Evolutionary conservation across 345 rosid species (phyloP), one percentile per base, ranked within the genome.

Genomic region (Citrus medica): DNA sequence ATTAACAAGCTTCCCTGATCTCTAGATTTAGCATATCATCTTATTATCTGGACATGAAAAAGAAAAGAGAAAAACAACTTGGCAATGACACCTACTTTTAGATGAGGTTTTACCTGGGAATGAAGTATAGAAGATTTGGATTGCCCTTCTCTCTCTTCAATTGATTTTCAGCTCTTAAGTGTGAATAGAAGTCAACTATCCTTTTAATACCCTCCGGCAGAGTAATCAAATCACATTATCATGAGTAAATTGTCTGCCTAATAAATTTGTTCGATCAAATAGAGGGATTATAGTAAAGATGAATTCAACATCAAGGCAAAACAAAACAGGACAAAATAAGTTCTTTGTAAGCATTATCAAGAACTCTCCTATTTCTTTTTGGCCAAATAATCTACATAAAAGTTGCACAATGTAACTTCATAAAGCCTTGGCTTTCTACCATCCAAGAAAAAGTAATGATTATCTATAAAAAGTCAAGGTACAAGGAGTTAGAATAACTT

Each of bases 181-280:
- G 89, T 65, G 98, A 80, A 73, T 83, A 92, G 35, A 97, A 93
- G 37, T 91, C 92, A 77, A 92, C 67, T 28, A 97, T 93, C 86
- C 86, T 90, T 76, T 83, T 38, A 38, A 38, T 38, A 38, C 10
- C 42, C 42, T 82, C 63, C 98, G 91, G 91, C 79, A 84, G 33
- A 74, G 62, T 72, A 79, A 73, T 77, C 58, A 76, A 48, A 74
- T 40, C 56, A 80, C 10, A 68, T 12, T 76, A 37, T 28, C 69
- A 78, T 65, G 66, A 78, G 42, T 40, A 70, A 74, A 71, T 63
- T 7, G 14, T 10, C 48, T 42, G 13, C 48, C 48, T 40, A 40
- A 40, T 42, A 42, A 0, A 14, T 16, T 4, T 19, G 1, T 16
- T 19, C 1, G 7, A 32, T 65, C 40, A 65, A 65, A 64, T 1